These are phyloP conservation scores for Gymnopus androsaceus DNA, from an alignment of 1,284 basidiomycete genomes.

Conservation along the genomic window DNA sequence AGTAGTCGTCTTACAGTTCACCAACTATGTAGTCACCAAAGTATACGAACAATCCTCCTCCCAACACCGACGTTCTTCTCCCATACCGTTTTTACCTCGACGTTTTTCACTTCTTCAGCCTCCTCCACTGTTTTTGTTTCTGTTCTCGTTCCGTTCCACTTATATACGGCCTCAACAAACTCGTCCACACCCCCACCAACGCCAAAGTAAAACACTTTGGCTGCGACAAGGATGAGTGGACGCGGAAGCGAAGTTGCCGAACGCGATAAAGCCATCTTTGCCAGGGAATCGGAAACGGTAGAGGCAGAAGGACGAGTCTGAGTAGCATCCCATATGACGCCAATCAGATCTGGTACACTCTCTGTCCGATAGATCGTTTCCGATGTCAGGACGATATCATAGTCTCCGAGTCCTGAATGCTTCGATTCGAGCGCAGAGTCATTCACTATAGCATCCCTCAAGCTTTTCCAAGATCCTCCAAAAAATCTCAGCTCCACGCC, in stretches of 20 bases:
- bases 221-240: constrained; percentile 73
- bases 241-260: too few relatives aligned
- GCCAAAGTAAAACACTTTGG: constrained; percentile 95
- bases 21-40: constrained; percentile 42
- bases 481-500: constrained; percentile 75
- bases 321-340: constrained; percentile 47
- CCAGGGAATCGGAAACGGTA: neutral
- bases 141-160: neutral
- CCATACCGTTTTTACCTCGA: constrained; percentile 48
- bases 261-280: neutral
- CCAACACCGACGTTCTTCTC: constrained; percentile 66
- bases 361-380: constrained; percentile 90
- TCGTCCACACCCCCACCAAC: constrained; percentile 88
- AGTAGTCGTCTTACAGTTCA: too few relatives aligned
- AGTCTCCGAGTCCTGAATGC: constrained; percentile 30
- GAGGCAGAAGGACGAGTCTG: neutral
- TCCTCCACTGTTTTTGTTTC: constrained; percentile 9
- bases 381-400: constrained; percentile 82
- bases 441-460: constrained; percentile 36
- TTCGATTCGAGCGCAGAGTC: neutral
- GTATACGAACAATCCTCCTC: constrained; percentile 62
- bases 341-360: constrained; percentile 68
- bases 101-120: constrained; percentile 18
- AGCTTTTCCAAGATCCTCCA: constrained; percentile 78
- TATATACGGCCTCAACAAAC: constrained; percentile 63